phyloP scores from a whole-genome alignment of 768 basidiomycete species.

The Panaeolus papilionaceus region DNA sequence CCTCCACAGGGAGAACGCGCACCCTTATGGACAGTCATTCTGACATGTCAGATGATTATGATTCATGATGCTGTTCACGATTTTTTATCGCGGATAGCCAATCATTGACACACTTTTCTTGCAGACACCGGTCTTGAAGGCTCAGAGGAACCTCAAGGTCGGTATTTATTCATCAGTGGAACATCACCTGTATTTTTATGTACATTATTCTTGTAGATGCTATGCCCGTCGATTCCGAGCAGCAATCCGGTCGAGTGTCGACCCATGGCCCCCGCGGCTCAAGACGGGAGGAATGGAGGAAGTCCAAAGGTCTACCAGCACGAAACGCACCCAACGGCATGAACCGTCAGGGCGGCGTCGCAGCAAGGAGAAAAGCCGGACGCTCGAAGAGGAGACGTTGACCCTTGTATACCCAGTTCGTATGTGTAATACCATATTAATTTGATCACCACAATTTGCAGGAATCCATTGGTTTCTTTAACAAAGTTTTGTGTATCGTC shows the following conservation, averaged over 20 bases:
- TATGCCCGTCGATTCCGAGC: constrained; percentile 59
- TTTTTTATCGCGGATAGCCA: constrained; percentile 38
- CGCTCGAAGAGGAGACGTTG: constrained; percentile 74
- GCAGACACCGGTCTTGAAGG: constrained; percentile 38
- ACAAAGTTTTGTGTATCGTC: not conserved
- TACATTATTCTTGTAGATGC: constrained; percentile 41
- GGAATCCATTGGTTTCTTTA: not conserved
- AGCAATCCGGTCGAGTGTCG: constrained; percentile 54
- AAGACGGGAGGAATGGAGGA: constrained; percentile 82
- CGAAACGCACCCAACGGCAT: constrained; percentile 56
- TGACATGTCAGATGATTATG: constrained; percentile 29
- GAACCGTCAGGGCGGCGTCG: constrained; percentile 71
- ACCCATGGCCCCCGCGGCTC: constrained; percentile 84
- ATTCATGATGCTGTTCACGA: constrained; percentile 42
- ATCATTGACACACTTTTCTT: constrained; percentile 47
- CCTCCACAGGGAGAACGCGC: constrained; percentile 17
- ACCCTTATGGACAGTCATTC: constrained; percentile 20
- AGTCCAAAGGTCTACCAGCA: constrained; percentile 74
- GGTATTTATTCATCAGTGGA: constrained; percentile 33
- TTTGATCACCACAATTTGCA: not conserved
- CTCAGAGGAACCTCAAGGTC: constrained; percentile 35
- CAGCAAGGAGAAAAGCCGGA: constrained; percentile 70
- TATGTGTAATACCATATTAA: constrained; percentile 12
- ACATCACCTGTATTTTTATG: constrained; percentile 22
- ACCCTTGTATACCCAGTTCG: constrained; percentile 24